These are phyloP conservation scores for Pittosporum tobira DNA, from an alignment of 129 eudicot genomes.

Conservation along the genomic window DNA sequence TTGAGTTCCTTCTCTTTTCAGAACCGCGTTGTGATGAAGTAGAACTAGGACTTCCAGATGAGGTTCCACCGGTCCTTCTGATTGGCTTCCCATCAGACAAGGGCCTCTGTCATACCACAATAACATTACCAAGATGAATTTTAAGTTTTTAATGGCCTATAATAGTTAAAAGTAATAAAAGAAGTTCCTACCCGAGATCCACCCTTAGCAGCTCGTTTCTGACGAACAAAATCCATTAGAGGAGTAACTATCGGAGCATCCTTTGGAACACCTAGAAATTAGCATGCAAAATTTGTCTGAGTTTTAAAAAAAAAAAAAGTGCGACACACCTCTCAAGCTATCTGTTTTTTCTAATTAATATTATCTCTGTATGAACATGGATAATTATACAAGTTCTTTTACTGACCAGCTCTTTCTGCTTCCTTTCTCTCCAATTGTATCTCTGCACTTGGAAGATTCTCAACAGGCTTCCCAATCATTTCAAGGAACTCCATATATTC, in stretches of 20 bases:
- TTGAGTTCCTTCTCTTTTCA: constrained; percentile 46
- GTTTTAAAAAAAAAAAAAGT: neutral
- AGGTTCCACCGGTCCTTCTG: constrained; percentile 50
- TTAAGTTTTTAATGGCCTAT: too few relatives aligned
- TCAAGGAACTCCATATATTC: constrained; percentile 87
- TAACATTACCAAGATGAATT: neutral
- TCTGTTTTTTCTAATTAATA: neutral
- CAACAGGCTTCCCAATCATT: constrained; percentile 70
- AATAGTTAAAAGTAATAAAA: neutral
- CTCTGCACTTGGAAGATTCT: constrained; percentile 96
- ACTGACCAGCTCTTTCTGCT: constrained; percentile 88
- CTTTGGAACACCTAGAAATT: constrained; percentile 56
- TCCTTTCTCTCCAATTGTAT: constrained; percentile 93
- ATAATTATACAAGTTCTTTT: neutral
- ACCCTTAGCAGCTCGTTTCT: constrained; percentile 85
- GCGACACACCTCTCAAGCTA: neutral
- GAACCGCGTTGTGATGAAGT: constrained; percentile 47
- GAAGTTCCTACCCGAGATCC: constrained; percentile 60
- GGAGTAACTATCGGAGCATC: constrained; percentile 75
- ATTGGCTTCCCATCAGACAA: constrained; percentile 48
- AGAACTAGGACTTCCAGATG: constrained; percentile 48
- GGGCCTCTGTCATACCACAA: constrained; percentile 39
- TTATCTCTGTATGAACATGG: neutral
- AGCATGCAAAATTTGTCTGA: neutral
- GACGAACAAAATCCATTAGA: constrained; percentile 79